phyloP scores from a whole-genome alignment of 2,329 filamentous ascomycete genomes.

The Exophiala viscosa region DNA sequence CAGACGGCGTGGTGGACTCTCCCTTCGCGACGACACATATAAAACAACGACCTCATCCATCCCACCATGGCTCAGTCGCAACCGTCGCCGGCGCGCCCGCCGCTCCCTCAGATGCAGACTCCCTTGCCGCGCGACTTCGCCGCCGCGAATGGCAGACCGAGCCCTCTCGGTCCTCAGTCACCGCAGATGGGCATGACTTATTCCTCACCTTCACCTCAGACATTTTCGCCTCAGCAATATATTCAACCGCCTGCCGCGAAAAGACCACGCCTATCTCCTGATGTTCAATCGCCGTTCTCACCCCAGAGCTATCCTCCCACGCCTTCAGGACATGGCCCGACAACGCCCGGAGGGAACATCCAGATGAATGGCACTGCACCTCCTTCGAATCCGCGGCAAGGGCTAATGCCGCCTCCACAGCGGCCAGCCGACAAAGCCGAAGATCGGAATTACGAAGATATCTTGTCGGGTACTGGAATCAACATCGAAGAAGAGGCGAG shows the following conservation, averaged over 20 bases:
- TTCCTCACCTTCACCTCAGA: constrained; percentile 62
- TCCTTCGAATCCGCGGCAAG: constrained; percentile 35
- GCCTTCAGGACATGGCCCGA: constrained; percentile 26
- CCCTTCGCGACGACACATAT: constrained; percentile 4
- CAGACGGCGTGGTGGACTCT: constrained; percentile 10
- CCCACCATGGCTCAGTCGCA: constrained; percentile 25
- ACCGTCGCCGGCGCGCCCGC: constrained; percentile 21
- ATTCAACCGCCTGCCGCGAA: constrained; percentile 63
- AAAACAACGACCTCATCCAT: constrained; percentile 4
- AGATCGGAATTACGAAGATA: constrained; percentile 24
- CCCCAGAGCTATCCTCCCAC: constrained; percentile 36
- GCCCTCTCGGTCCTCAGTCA: constrained; percentile 25
- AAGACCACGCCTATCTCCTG: constrained; percentile 67
- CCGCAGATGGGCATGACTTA: constrained; percentile 28
- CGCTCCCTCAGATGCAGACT: constrained; percentile 21
- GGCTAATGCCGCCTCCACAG: constrained; percentile 62
- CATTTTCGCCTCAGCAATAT: constrained; percentile 49
- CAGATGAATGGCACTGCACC: constrained; percentile 55
- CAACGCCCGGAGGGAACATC: constrained; percentile 31
- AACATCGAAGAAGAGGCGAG: constrained; percentile 26
- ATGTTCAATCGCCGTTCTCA: constrained; percentile 60
- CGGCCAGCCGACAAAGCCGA: constrained; percentile 42
- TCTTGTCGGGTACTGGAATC: constrained; percentile 23
- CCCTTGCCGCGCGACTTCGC: constrained; percentile 23
- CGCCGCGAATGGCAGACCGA: constrained; percentile 22